Evolutionary conservation across 1,139 yeast species (phyloP).

Genomic region (Hyphopichia buzzinii): DNA sequence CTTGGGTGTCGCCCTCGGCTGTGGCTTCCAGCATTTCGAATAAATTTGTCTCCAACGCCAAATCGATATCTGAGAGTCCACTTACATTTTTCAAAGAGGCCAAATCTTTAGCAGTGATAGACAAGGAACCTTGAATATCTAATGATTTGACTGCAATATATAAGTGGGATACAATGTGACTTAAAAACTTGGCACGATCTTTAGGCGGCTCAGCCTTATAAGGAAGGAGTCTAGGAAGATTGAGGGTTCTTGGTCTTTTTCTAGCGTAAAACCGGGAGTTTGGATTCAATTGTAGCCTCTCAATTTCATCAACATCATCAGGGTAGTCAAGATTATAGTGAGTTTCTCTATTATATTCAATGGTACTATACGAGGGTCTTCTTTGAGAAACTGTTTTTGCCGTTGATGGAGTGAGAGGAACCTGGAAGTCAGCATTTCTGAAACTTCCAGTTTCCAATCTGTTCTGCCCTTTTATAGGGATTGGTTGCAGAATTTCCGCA

Average conservation of each 20-base stretch:
- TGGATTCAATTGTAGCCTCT: constrained; percentile 43
- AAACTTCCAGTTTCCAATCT: constrained; percentile 3
- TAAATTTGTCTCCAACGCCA: constrained; percentile 56
- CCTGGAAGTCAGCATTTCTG: constrained; percentile 17
- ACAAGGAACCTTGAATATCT: constrained; percentile 72
- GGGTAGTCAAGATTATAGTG: constrained; percentile 62
- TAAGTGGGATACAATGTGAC: constrained; percentile 75
- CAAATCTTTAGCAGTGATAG: constrained; percentile 64
- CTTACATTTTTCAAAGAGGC: constrained; percentile 34
- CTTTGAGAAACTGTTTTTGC: constrained; percentile 16
- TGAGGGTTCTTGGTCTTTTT: constrained; percentile 49
- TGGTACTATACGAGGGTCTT: constrained; percentile 36
- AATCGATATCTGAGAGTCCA: constrained; percentile 45
- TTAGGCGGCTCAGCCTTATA: constrained; percentile 67
- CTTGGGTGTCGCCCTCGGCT: constrained; percentile 9
- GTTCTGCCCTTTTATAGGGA: constrained; percentile 4
- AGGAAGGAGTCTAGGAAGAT: constrained; percentile 67
- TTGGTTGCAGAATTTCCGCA: constrained; percentile 7
- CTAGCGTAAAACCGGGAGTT: constrained; percentile 59
- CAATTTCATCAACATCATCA: constrained; percentile 41
- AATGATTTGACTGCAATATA: constrained; percentile 75
- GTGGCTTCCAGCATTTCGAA: constrained; percentile 22
- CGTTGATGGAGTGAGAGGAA: constrained; percentile 22
- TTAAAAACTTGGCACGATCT: constrained; percentile 72
- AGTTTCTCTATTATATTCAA: constrained; percentile 38